A percentile compares a stretch with the other conserved stretches of the same genome.
Evolutionary conservation across 441 rosid genomes (phyloP).

Genomic region (Erodium trifolium): DNA sequence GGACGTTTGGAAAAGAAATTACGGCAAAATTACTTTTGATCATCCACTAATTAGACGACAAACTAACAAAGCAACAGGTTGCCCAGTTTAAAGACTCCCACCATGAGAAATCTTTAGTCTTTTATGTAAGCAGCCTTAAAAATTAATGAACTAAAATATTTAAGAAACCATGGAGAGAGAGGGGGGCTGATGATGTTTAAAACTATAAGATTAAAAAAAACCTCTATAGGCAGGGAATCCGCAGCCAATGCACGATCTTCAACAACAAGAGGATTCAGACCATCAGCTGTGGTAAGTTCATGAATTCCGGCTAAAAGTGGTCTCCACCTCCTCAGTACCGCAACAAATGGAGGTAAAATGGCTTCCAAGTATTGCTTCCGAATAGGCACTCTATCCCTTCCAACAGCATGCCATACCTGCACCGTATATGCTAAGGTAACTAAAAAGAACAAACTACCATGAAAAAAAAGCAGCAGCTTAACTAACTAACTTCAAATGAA

Average conservation of each 20-base stretch:
- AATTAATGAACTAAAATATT: neutral
- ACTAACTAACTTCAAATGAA: constrained; percentile 11
- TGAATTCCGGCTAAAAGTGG: constrained; percentile 96
- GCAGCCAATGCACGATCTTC: constrained; percentile 98
- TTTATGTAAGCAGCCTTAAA: neutral
- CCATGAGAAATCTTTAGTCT: neutral
- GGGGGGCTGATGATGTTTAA: constrained; percentile 16
- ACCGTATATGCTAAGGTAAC: constrained; percentile 23
- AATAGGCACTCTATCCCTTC: constrained; percentile 75
- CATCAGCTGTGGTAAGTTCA: constrained; percentile 98
- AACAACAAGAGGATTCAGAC: constrained; percentile 85
- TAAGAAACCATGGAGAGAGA: constrained; percentile 10
- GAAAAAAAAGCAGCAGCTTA: constrained; percentile 4
- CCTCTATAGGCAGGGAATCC: constrained; percentile 92
- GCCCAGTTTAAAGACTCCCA: too few species aligned
- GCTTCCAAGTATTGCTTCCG: constrained; percentile 93
- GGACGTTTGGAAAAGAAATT: neutral
- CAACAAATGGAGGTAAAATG: constrained; percentile 92
- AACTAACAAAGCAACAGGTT: neutral
- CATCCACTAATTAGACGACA: neutral
- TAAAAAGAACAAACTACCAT: constrained; percentile 19
- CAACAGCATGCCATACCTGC: constrained; percentile 97
- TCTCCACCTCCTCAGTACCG: constrained; percentile 96
- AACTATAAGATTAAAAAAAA: constrained; percentile 17
- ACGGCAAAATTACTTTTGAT: neutral